A percentile compares a stretch with the other conserved stretches of the same genome.
phyloP scores from a whole-genome alignment of 441 rosid species.

The Arabidopsis hybrid region DNA sequence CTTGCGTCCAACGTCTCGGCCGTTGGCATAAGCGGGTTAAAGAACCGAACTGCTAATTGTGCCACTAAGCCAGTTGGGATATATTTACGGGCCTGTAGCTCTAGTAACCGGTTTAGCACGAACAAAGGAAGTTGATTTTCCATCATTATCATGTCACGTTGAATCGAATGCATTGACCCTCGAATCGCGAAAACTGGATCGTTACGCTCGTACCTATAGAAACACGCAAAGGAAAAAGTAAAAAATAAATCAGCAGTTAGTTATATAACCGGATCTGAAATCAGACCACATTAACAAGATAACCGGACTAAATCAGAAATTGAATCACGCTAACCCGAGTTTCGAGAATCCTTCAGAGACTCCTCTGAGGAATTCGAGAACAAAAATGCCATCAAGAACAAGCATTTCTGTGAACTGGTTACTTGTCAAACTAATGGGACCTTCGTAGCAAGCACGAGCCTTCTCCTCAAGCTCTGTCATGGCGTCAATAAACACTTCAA shows the following conservation, averaged over 20 bases:
- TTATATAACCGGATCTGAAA: neutral
- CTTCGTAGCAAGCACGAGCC: constrained; percentile 74
- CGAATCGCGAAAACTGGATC: constrained; percentile 79
- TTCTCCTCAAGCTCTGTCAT: constrained; percentile 66
- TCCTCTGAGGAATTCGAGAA: constrained; percentile 73
- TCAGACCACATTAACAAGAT: neutral
- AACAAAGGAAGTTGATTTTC: constrained; percentile 87
- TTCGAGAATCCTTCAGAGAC: constrained; percentile 55
- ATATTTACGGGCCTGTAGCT: constrained; percentile 59
- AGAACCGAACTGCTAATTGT: constrained; percentile 63
- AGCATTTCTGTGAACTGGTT: constrained; percentile 76
- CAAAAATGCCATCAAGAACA: constrained; percentile 82
- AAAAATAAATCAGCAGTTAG: neutral
- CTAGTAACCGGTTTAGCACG: constrained; percentile 63
- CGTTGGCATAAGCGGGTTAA: constrained; percentile 77
- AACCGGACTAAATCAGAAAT: neutral
- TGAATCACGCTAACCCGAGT: constrained; percentile 47
- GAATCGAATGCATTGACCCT: constrained; percentile 77
- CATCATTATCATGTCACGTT: constrained; percentile 53
- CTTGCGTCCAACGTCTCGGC: neutral
- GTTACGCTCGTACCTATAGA: constrained; percentile 55
- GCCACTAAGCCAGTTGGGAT: constrained; percentile 65
- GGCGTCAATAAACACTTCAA: constrained; percentile 59
- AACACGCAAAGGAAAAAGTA: neutral
- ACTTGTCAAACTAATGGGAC: constrained; percentile 52